Percentiles rank a stretch among this genome's conserved stretches.
Evolutionary conservation across 108 stramenopile species (phyloP).

Genomic region (Cyclotella kingstonii): DNA sequence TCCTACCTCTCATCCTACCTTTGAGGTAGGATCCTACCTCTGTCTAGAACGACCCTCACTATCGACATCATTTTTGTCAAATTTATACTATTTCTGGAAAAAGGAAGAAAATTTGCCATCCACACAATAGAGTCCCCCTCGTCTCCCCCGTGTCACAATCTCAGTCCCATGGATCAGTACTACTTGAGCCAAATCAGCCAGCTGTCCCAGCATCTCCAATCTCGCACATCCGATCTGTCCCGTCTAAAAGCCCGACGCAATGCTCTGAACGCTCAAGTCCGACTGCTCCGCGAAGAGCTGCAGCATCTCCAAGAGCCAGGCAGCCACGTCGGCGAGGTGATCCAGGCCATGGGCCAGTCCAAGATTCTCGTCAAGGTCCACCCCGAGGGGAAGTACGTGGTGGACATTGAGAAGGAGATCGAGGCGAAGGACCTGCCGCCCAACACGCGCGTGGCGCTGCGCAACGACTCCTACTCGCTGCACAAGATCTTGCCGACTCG

Average conservation of each 20-base stretch:
- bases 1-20: too few species aligned
- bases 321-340: constrained; percentile 98
- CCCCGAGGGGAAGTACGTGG: constrained; percentile 99
- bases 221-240: constrained; percentile 74
- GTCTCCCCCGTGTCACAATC: not conserved
- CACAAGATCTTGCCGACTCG: constrained; percentile 99
- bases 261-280: constrained; percentile 95
- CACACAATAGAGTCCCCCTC: not conserved
- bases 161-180: constrained; percentile 17
- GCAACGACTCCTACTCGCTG: constrained; percentile 97
- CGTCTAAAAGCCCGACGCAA: constrained; percentile 97
- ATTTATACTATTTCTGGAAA: too few species aligned
- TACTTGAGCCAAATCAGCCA: constrained; percentile 2
- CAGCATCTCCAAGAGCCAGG: constrained; percentile 98
- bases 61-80: too few species aligned
- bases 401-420: constrained; percentile 96
- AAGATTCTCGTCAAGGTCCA: constrained; percentile 98
- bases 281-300: constrained; percentile 97
- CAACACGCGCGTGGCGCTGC: constrained; percentile 97
- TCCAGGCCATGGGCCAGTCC: constrained; percentile 98
- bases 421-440: constrained; percentile 96
- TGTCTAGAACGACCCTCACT: too few species aligned
- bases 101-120: too few species aligned
- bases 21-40: too few species aligned
- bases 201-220: constrained; percentile 60